These are phyloP conservation scores for Ophiostoma sp. DNA, from an alignment of 2,329 filamentous ascomycete species.

Conservation along the genomic window DNA sequence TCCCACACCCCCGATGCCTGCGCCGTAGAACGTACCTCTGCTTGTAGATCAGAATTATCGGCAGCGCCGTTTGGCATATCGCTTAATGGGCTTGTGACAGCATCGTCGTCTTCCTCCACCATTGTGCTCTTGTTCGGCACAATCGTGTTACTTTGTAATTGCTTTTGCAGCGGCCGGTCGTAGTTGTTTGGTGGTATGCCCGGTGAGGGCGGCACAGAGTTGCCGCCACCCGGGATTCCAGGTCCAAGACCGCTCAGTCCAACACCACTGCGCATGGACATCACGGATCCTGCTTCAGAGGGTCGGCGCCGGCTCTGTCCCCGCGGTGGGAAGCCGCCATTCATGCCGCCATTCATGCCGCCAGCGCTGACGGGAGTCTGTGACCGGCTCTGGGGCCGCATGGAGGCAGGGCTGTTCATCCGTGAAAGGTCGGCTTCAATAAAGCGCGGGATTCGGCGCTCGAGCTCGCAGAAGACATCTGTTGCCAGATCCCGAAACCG, in stretches of 20 bases:
- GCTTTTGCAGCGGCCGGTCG: conserved; percentile 75
- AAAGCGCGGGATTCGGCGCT: conserved; percentile 82
- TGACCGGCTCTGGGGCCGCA: conserved; percentile 55
- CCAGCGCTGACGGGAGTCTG: conserved; percentile 49
- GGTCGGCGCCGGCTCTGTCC: conserved; percentile 50
- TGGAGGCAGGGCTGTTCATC: conserved; percentile 61
- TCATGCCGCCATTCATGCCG: conserved; percentile 45
- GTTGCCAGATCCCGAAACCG: conserved; percentile 89
- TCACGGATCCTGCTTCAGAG: conserved; percentile 58
- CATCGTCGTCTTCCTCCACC: conserved; percentile 87
- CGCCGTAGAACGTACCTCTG: too few relatives aligned
- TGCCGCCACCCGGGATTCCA: conserved; percentile 23
- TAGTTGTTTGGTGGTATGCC: conserved; percentile 57
- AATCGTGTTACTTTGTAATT: conserved; percentile 91
- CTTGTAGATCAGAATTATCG: neutral
- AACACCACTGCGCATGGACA: conserved; percentile 37
- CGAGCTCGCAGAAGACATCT: conserved; percentile 92
- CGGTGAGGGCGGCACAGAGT: conserved; percentile 52
- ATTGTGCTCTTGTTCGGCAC: conserved; percentile 97
- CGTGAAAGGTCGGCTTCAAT: conserved; percentile 62
- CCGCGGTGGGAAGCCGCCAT: conserved; percentile 49
- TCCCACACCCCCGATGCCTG: conserved; percentile 27
- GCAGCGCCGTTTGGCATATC: conserved; percentile 10
- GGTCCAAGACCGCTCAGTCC: conserved; percentile 27
- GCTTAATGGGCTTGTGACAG: conserved; percentile 27